phyloP scores from a whole-genome alignment of 257 asterid genomes.

The Galeopsis tetrahit region DNA sequence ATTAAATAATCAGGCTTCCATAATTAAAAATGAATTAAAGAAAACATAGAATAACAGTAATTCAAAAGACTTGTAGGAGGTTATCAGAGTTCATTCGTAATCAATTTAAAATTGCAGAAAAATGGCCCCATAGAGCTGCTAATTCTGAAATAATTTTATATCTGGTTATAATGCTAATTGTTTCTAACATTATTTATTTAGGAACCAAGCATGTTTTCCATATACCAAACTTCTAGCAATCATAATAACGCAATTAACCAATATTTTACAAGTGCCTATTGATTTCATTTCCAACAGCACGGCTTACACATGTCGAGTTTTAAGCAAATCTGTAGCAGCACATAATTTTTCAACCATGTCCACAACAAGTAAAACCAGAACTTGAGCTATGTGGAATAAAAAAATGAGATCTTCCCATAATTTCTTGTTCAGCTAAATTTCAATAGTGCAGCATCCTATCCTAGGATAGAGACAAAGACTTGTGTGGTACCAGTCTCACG shows the following conservation, averaged over 20 bases:
- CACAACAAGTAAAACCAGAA: slow-evolving; percentile 28
- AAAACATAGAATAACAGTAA: not conserved
- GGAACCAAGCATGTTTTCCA: slow-evolving; percentile 14
- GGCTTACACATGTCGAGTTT: slow-evolving; percentile 18
- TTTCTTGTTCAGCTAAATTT: slow-evolving; percentile 24
- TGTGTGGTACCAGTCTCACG: no score
- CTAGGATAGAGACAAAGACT: not conserved
- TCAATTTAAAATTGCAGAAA: not conserved
- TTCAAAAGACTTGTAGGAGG: not conserved
- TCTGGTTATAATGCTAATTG: not conserved
- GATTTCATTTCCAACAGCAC: slow-evolving; percentile 8
- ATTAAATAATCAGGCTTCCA: slow-evolving; percentile 25
- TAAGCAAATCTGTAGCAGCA: slow-evolving; percentile 25
- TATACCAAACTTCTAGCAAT: not conserved
- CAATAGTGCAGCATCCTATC: not conserved
- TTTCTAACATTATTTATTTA: not conserved
- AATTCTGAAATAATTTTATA: not conserved
- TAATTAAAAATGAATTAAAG: slow-evolving; percentile 25
- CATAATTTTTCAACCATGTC: slow-evolving; percentile 13
- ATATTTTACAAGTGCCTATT: not conserved
- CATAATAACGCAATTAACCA: slow-evolving; percentile 9
- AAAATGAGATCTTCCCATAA: slow-evolving; percentile 18
- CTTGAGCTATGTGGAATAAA: slow-evolving; percentile 20
- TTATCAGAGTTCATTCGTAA: not conserved
- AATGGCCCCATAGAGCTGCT: slow-evolving; percentile 13